Evolutionary conservation across 768 basidiomycete species (phyloP).

Genomic region (Rhodotorula graminis): DNA sequence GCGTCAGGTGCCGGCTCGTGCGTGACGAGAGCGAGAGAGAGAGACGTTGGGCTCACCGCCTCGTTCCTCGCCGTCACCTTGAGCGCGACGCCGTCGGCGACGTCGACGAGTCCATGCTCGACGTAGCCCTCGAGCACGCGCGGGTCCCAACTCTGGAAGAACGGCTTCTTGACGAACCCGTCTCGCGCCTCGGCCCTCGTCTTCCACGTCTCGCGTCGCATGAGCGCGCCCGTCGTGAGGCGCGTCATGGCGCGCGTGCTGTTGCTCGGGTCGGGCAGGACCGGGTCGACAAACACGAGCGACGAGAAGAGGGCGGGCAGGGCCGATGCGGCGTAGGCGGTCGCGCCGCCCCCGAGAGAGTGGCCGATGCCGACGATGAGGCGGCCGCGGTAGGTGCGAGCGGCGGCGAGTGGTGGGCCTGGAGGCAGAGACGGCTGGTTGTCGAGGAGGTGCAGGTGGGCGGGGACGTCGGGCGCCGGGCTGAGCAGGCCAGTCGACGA

Average conservation of each 20-base stretch:
- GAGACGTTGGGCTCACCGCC: conserved; percentile 23
- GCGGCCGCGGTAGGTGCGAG: conserved; percentile 28
- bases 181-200: conserved; percentile 63
- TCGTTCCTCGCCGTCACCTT: conserved; percentile 36
- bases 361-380: conserved; percentile 67
- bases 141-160: conserved; percentile 55
- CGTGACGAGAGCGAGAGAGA: not conserved
- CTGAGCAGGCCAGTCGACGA: not conserved
- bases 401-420: not conserved
- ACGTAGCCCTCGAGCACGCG: conserved; percentile 33
- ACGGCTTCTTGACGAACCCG: conserved; percentile 55
- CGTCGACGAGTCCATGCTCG: conserved; percentile 33
- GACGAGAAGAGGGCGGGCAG: conserved; percentile 64
- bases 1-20: not conserved
- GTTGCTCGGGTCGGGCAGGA: conserved; percentile 51
- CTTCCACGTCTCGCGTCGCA: conserved; percentile 61
- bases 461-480: not conserved
- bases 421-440: not conserved
- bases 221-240: conserved; percentile 53
- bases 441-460: conserved; percentile 12
- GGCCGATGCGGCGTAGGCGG: conserved; percentile 53
- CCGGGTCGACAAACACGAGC: conserved; percentile 72
- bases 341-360: conserved; percentile 74
- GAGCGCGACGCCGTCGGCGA: conserved; percentile 24
- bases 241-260: not conserved